A percentile compares a stretch with the other conserved stretches of the same genome.
Conservation (phyloP, 495 filamentous ascomycete species). For the Tuber calosporum region DNA sequence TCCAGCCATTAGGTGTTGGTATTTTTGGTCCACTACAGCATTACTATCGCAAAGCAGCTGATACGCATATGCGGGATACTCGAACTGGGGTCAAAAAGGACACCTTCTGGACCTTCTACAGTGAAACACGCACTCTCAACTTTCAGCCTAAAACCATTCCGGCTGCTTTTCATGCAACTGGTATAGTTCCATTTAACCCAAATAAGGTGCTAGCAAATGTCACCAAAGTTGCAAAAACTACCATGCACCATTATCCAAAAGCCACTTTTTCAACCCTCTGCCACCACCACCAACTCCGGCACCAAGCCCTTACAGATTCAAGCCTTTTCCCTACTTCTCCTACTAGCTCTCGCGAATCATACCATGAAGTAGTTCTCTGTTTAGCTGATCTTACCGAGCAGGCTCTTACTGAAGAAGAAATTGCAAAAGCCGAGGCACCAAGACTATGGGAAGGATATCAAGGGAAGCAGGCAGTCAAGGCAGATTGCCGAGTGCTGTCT, state of each 20-base stretch:
- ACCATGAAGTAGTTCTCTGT: slow-evolving; percentile 3
- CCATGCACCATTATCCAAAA: not conserved
- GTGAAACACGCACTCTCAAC: no score
- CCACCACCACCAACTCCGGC: slow-evolving; percentile 7
- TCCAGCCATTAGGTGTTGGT: no score
- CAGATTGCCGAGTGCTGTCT: slow-evolving; percentile 6
- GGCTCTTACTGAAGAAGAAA: slow-evolving; percentile 3
- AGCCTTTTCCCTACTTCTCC: no score
- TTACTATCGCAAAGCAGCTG: no score
- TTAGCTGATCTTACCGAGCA: slow-evolving; percentile 13
- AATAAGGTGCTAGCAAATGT: slow-evolving; percentile 1
- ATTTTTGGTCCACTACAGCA: no score
- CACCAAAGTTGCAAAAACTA: not conserved
- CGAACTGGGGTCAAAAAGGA: no score
- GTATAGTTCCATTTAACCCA: no score
- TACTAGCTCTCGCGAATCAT: not conserved
- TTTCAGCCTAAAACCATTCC: no score
- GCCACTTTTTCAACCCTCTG: not conserved
- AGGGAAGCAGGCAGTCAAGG: slow-evolving; percentile 8
- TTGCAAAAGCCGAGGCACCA: slow-evolving; percentile 5
- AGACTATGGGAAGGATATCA: slow-evolving; percentile 7
- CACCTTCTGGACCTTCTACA: no score
- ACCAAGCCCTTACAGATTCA: slow-evolving; percentile 13
- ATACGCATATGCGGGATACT: no score
- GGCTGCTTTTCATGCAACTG: no score